These are phyloP conservation scores for Discostella pseudostelligera DNA, from an alignment of 108 stramenopile genomes.

Conservation along the genomic window DNA sequence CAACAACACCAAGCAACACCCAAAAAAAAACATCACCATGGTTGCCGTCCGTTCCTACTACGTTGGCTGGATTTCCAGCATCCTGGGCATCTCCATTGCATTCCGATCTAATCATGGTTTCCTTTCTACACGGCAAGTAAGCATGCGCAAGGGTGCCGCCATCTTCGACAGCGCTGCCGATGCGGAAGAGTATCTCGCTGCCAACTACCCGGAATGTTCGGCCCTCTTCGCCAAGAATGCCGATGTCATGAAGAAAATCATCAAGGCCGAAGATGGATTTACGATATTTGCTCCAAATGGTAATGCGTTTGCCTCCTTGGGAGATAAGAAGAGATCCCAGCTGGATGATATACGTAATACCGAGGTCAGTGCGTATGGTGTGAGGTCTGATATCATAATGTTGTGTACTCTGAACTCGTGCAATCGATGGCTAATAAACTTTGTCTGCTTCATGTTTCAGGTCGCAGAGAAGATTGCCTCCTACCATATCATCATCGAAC, in stretches of 20 bases:
- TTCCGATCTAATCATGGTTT: neutral
- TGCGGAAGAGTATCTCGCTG: constrained; percentile 22
- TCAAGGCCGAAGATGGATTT: constrained; percentile 45
- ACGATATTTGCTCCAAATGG: constrained; percentile 80
- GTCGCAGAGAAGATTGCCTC: constrained; percentile 66
- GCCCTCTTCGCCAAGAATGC: constrained; percentile 28
- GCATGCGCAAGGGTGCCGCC: neutral
- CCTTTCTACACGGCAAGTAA: neutral
- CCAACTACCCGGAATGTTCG: constrained; percentile 25
- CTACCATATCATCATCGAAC: constrained; percentile 70
- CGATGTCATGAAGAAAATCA: constrained; percentile 38
- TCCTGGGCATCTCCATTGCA: neutral
- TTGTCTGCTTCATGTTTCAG: neutral
- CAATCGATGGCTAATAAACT: no score
- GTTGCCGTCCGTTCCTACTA: neutral
- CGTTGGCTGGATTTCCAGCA: neutral
- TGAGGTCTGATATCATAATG: neutral
- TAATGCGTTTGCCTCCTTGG: constrained; percentile 57
- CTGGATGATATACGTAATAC: constrained; percentile 70
- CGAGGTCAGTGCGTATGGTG: constrained; percentile 22
- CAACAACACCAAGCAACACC: no score
- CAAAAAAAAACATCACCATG: no score
- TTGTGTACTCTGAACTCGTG: no score
- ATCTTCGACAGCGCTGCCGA: constrained; percentile 24
- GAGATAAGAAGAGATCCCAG: constrained; percentile 58